phyloP scores from a whole-genome alignment of 2,329 filamentous ascomycete species.

The Setomelanomma holmii region DNA sequence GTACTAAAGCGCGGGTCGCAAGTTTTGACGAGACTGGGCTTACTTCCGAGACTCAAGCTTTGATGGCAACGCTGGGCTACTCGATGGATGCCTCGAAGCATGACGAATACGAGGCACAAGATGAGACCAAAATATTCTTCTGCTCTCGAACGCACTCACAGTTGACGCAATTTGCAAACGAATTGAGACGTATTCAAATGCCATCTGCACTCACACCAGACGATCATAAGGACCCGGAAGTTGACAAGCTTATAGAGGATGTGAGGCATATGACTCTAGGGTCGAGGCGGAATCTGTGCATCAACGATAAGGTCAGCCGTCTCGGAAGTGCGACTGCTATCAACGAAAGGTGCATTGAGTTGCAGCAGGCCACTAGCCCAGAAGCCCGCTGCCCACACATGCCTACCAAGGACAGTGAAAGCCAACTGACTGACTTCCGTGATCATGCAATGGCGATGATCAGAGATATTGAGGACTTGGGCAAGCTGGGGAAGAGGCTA shows the following conservation, averaged over 20 bases:
- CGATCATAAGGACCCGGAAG: conserved; percentile 12
- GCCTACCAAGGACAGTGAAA: conserved; percentile 77
- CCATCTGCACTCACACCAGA: conserved; percentile 68
- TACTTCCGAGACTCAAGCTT: conserved; percentile 76
- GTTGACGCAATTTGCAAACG: conserved; percentile 83
- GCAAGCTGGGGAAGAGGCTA: conserved; percentile 76
- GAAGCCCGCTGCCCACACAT: conserved; percentile 78
- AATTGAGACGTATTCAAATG: conserved; percentile 78
- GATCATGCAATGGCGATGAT: conserved; percentile 84
- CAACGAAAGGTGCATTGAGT: conserved; percentile 89
- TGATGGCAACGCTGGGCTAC: conserved; percentile 68
- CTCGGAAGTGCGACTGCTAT: conserved; percentile 78
- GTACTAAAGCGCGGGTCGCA: conserved; percentile 21
- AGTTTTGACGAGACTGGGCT: conserved; percentile 56
- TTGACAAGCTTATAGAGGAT: conserved; percentile 58
- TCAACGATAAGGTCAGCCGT: conserved; percentile 80
- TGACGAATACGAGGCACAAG: conserved; percentile 59
- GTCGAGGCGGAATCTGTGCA: conserved; percentile 86
- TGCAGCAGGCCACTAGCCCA: conserved; percentile 74
- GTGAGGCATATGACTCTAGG: conserved; percentile 85
- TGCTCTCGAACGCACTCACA: conserved; percentile 94
- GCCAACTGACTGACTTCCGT: conserved; percentile 78
- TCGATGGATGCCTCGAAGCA: conserved; percentile 48
- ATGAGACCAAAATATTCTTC: conserved; percentile 86
- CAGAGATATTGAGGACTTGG: conserved; percentile 92